These are phyloP conservation scores for Exutisphaerella laricina DNA, from an alignment of 2,329 filamentous ascomycete species.

Conservation along the genomic window DNA sequence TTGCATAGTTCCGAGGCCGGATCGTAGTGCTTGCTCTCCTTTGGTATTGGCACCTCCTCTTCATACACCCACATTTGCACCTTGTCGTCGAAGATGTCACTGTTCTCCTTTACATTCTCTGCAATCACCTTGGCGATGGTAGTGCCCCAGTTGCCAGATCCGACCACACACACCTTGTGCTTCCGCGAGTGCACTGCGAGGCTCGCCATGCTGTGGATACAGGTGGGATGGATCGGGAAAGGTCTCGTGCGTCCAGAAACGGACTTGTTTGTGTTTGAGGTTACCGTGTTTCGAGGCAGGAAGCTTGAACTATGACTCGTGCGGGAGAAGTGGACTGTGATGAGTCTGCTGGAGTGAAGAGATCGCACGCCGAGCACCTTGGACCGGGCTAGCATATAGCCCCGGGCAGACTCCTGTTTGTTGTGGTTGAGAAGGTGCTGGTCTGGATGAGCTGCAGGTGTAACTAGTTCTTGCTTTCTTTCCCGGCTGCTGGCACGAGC, in stretches of 20 bases:
- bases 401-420: not conserved
- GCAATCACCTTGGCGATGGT: conserved; percentile 96
- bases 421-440: conserved; percentile 1
- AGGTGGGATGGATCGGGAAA: no score
- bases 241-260: no score
- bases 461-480: not conserved
- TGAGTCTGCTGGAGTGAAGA: no score
- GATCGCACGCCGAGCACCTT: no score
- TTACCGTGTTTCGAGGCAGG: no score
- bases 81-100: conserved; percentile 74
- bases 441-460: not conserved
- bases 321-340: no score
- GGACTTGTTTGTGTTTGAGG: no score
- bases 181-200: conserved; percentile 56
- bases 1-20: conserved; percentile 51
- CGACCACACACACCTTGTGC: conserved; percentile 90
- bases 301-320: no score
- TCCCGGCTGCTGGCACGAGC: not conserved
- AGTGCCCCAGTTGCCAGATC: conserved; percentile 97
- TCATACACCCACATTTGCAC: conserved; percentile 99
- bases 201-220: conserved; percentile 41
- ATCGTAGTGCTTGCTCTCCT: conserved; percentile 68
- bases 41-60: conserved; percentile 72
- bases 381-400: not conserved
- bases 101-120: conserved; percentile 76